Percentiles rank a stretch among this genome's conserved stretches.
These are phyloP conservation scores for Lyophyllum decastes DNA, from an alignment of 768 basidiomycete species.

Conservation along the genomic window DNA sequence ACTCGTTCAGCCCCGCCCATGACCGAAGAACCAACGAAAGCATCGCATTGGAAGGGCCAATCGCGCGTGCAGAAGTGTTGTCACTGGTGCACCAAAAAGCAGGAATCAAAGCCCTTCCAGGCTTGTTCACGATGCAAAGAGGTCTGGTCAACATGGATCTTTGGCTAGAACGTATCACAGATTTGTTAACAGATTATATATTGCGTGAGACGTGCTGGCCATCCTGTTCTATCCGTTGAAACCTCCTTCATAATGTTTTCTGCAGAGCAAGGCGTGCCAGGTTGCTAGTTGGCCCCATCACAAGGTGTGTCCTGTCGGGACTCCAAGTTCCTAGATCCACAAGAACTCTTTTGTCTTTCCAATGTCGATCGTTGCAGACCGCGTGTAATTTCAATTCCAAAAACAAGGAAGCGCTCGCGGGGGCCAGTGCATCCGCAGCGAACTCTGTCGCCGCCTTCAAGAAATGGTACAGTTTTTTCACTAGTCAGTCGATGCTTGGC, in stretches of 20 bases:
- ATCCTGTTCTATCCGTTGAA: background rate
- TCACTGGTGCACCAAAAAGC: slow-evolving; percentile 30
- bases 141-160: slow-evolving; percentile 7
- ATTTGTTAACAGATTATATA: slow-evolving; percentile 23
- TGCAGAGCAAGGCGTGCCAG: slow-evolving; percentile 28
- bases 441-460: slow-evolving; percentile 23
- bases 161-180: background rate
- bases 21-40: slow-evolving; percentile 6
- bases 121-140: slow-evolving; percentile 29
- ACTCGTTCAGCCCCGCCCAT: background rate
- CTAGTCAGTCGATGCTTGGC: background rate
- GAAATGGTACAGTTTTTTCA: slow-evolving; percentile 22
- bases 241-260: background rate
- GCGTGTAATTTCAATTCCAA: slow-evolving; percentile 23
- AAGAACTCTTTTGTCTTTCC: background rate
- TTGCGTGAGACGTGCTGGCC: slow-evolving; percentile 17
- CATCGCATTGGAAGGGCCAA: slow-evolving; percentile 25
- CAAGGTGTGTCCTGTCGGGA: slow-evolving; percentile 15
- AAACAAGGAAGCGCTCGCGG: slow-evolving; percentile 15
- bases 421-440: slow-evolving; percentile 13
- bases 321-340: background rate
- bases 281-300: slow-evolving; percentile 27
- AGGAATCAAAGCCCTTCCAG: slow-evolving; percentile 24
- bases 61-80: slow-evolving; percentile 29
- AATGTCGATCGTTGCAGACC: slow-evolving; percentile 14